Base-by-base conservation (phyloP, 768 basidiomycete genomes). In the Filobasidium floriforme region DNA sequence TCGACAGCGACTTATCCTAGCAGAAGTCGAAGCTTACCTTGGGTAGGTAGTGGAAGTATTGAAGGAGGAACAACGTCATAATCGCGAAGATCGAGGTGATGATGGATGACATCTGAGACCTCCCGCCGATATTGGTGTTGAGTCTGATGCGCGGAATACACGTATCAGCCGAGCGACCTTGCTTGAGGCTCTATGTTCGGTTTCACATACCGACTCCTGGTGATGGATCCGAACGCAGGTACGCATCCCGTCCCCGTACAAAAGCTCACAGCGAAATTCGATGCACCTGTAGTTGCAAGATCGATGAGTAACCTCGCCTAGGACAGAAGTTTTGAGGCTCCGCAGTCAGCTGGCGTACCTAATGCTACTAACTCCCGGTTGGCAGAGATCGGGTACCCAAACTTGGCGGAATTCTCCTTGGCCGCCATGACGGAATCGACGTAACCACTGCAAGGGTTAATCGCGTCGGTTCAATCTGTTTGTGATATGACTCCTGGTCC, bases 341-440 rank as follows among this genome's bases (percentile, higher is more conserved):
- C 1, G 19, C 81, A 9, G 9, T 37, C 32, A 3, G 9, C 9
- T 9, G 14, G 24, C 64, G 10, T 51, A 59, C 64, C 92, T 19
- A 99, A 81, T 0, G 96, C 96, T 28, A 97, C 93, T 1, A 98
- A 83, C 74, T 99, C 96, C 32, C 96, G 87, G 75, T 98, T 99
- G 0, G 92, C 91, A 69, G 86, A 89, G 69, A 98, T 89, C 0
- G 89, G 84, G 76, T 97, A 88, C 1, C 90, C 89, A 73, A 88
- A 97, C 14, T 87, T 86, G 3, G 86, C 84, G 0, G 86, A 86
- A 67, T 89, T 93, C 76, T 97, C 92, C 73, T 98, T 96, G 1
- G 94, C 94, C 0, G 92, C 89, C 1, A 92, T 91, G 68, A 96
- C 92, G 67, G 89, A 90, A 76, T 99, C 94, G 67, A 99, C 81